Conservation (phyloP, 2,329 filamentous ascomycete species). For the Helicocarpus griseus region DNA sequence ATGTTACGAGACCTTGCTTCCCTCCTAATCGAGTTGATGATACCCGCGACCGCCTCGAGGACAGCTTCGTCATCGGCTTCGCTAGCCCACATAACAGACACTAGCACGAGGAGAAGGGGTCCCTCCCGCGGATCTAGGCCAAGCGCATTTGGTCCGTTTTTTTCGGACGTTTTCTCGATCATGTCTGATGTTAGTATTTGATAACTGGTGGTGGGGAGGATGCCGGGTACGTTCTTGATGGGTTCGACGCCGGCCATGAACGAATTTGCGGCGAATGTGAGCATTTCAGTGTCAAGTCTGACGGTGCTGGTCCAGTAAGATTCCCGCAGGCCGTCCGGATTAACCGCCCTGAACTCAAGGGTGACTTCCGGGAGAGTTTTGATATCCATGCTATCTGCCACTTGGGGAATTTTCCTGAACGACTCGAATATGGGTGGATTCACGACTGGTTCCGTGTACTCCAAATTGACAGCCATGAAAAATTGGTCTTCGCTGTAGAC, state of each 20-base stretch:
- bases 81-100: constrained; percentile 23
- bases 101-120: constrained; percentile 20
- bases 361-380: constrained; percentile 24
- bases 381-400: constrained; percentile 22
- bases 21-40: constrained; percentile 20
- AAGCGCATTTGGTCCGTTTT: constrained; percentile 27
- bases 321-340: constrained; percentile 25
- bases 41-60: constrained; percentile 15
- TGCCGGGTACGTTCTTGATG: constrained; percentile 13
- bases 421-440: constrained; percentile 24
- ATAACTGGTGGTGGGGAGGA: constrained; percentile 21
- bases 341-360: constrained; percentile 23
- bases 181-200: constrained; percentile 26
- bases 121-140: constrained; percentile 20
- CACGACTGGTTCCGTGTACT: constrained; percentile 26
- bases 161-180: constrained; percentile 21
- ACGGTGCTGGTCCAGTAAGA: constrained; percentile 26
- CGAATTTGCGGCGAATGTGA: constrained; percentile 17
- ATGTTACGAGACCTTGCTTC: constrained; percentile 21
- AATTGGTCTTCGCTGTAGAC: constrained; percentile 18
- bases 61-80: constrained; percentile 23
- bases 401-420: constrained; percentile 15
- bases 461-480: constrained; percentile 25
- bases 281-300: constrained; percentile 20
- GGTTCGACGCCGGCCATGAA: constrained; percentile 17